Conservation (phyloP, 2,329 filamentous ascomycete species). For the Claviceps sp. region DNA sequence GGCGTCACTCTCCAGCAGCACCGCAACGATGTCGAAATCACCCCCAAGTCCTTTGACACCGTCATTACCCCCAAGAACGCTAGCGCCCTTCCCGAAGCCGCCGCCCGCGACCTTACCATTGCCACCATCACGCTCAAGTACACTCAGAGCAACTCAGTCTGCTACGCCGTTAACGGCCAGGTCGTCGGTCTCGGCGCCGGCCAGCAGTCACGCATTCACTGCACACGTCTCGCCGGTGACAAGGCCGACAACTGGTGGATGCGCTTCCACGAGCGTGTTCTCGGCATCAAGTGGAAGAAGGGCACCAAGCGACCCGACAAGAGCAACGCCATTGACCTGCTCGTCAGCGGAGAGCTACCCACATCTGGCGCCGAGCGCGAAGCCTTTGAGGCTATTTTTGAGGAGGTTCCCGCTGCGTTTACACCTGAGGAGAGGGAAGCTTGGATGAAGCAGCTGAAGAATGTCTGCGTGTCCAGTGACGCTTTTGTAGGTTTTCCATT, state of each 20-base stretch:
- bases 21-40: conserved; percentile 84
- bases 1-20: conserved; percentile 80
- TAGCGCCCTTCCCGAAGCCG: conserved; percentile 58
- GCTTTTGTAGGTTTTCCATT: conserved; percentile 63
- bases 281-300: conserved; percentile 91
- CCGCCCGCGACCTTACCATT: conserved; percentile 79
- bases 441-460: conserved; percentile 70
- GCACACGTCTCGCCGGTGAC: conserved; percentile 90
- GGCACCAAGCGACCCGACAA: conserved; percentile 94
- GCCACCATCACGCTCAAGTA: conserved; percentile 97
- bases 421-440: conserved; percentile 69
- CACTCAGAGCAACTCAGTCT: conserved; percentile 98
- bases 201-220: conserved; percentile 96
- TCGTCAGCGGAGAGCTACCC: conserved; percentile 82
- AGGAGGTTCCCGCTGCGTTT: conserved; percentile 74
- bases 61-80: conserved; percentile 79
- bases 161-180: conserved; percentile 90
- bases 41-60: conserved; percentile 70
- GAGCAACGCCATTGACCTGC: conserved; percentile 93
- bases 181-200: conserved; percentile 88
- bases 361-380: conserved; percentile 71
- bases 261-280: conserved; percentile 83
- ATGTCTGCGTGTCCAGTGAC: conserved; percentile 83
- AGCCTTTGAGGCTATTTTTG: conserved; percentile 79
- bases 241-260: conserved; percentile 99